Evolutionary conservation across 2,329 filamentous ascomycete genomes (phyloP).

Genomic region (Colletotrichum tropicale): DNA sequence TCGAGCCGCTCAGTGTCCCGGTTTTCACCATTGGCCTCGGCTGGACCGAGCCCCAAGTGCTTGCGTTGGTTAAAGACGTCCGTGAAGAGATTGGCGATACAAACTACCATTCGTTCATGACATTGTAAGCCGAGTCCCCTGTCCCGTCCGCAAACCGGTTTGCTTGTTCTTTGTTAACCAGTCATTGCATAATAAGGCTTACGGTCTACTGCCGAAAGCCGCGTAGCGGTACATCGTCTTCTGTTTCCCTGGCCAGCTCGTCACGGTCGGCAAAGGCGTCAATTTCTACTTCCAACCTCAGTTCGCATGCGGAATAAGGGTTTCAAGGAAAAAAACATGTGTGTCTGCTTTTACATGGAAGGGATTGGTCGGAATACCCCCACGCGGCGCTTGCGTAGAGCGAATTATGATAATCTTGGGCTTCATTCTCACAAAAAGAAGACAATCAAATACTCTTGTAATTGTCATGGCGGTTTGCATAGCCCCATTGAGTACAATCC

Average conservation of each 20-base stretch:
- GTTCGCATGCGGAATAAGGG: background rate
- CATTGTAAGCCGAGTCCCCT: conserved; percentile 32
- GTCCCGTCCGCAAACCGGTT: conserved; percentile 25
- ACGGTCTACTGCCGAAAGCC: conserved; percentile 32
- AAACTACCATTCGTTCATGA: conserved; percentile 40
- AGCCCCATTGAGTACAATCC: background rate
- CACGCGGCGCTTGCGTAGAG: background rate
- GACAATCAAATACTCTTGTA: background rate
- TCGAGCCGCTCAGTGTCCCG: conserved; percentile 33
- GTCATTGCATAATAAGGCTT: conserved; percentile 27
- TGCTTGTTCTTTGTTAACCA: conserved; percentile 27
- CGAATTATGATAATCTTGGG: background rate
- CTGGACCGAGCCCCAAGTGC: conserved; percentile 36
- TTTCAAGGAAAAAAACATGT: background rate
- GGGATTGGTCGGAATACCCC: background rate
- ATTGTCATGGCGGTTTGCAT: background rate
- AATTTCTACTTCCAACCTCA: background rate
- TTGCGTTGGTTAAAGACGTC: conserved; percentile 35
- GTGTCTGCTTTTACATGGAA: background rate
- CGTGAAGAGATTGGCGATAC: conserved; percentile 37
- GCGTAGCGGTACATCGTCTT: conserved; percentile 24
- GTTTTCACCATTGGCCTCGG: conserved; percentile 40
- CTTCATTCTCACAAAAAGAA: background rate
- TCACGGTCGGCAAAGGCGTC: conserved; percentile 4
- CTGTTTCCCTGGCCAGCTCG: conserved; percentile 13